Evolutionary conservation across 495 filamentous ascomycete species (phyloP).

Genomic region (Podospora comata): DNA sequence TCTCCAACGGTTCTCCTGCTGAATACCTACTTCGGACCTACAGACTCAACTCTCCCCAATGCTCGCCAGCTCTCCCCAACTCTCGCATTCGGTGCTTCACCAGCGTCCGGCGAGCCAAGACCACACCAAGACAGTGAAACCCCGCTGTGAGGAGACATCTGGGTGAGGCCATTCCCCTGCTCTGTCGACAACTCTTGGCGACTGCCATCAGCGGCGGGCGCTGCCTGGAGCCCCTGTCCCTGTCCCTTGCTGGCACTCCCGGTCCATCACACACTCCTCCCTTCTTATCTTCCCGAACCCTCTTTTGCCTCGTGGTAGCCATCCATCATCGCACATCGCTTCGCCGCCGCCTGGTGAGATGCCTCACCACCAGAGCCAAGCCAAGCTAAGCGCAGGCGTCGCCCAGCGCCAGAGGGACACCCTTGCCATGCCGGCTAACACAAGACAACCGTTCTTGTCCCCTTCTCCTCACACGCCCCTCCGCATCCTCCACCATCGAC

Average conservation of each 20-base stretch:
- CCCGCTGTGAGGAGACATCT: conserved; percentile 8
- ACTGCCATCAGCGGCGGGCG: conserved; percentile 15
- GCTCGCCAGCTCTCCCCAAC: background rate
- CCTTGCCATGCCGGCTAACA: conserved; percentile 13
- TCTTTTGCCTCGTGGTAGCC: conserved; percentile 38
- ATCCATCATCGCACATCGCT: conserved; percentile 25
- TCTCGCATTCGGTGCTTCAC: background rate
- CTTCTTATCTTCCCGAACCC: conserved; percentile 41
- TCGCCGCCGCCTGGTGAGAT: conserved; percentile 16
- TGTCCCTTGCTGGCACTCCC: conserved; percentile 32
- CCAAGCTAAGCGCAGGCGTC: conserved; percentile 6
- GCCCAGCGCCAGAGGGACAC: background rate
- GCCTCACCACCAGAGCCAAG: conserved; percentile 14
- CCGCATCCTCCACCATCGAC: background rate
- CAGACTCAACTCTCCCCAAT: no score
- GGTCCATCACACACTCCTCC: conserved; percentile 26
- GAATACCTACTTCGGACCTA: background rate
- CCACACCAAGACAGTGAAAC: background rate
- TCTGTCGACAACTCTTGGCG: conserved; percentile 21
- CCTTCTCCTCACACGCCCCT: background rate
- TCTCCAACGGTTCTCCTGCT: background rate
- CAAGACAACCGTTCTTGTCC: conserved; percentile 3
- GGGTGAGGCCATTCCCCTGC: conserved; percentile 24
- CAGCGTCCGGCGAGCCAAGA: background rate
- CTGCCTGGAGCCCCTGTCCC: conserved; percentile 27